Evolutionary conservation across 1,284 basidiomycete genomes (phyloP).

Genomic region (Exobasidium cylindrosporum): DNA sequence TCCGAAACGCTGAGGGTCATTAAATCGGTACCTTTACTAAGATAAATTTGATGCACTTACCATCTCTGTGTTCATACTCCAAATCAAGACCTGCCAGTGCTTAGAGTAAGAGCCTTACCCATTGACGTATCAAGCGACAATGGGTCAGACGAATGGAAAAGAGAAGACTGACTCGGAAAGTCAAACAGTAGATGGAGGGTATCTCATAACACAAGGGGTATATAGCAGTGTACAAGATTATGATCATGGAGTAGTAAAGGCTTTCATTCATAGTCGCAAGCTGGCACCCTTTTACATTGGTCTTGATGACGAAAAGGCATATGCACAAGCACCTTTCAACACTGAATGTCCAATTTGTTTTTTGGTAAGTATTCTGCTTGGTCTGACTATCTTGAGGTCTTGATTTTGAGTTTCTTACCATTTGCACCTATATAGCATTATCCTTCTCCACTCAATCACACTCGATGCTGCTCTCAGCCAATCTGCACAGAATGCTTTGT

Average conservation of each 20-base stretch:
- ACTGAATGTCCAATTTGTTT: constrained; percentile 99
- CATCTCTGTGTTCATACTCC: no score
- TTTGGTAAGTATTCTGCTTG: constrained; percentile 74
- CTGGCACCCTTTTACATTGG: constrained; percentile 95
- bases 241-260: constrained; percentile 79
- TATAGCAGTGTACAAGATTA: constrained; percentile 77
- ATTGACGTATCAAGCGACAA: background rate
- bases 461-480: constrained; percentile 94
- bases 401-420: no score
- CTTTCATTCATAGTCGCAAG: constrained; percentile 79
- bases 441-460: constrained; percentile 69
- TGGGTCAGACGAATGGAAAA: constrained; percentile 17
- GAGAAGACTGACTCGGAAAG: constrained; percentile 8
- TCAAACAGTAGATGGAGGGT: constrained; percentile 62
- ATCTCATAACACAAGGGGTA: constrained; percentile 80
- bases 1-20: no score
- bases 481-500: constrained; percentile 99
- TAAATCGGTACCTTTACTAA: no score
- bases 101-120: no score
- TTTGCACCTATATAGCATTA: constrained; percentile 24
- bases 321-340: constrained; percentile 79
- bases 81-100: no score
- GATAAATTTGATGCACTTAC: no score
- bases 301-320: constrained; percentile 83
- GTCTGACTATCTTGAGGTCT: no score